Evolutionary conservation across 2,329 filamentous ascomycete genomes (phyloP), one percentile per base, ranked within the genome.

Genomic region (Pseudocercospora vitis): DNA sequence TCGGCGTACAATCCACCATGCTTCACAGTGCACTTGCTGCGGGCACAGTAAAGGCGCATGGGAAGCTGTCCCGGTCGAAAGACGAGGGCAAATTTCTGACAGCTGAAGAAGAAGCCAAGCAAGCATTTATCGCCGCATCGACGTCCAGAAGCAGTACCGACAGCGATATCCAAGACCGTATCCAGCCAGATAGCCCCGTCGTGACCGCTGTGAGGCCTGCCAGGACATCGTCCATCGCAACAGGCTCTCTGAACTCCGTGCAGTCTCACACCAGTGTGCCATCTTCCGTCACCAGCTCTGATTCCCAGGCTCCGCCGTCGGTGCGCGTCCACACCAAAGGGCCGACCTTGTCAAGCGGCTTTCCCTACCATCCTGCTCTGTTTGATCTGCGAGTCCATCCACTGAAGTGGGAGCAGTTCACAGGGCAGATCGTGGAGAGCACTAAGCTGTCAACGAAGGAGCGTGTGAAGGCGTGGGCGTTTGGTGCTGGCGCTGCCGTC

Each of bases 331-430:
- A 55, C 12, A 63, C 63, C 14, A 62, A 55, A 50, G 63, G 63
- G 11, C 23, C 57, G 3, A 50, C 55, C n/a, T 50, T 65, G 18
- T 57, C 56, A 12, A 58, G 56, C 4, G 61, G 63, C 2, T 65
- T 64, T 23, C 44, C 61, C 1, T 65, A 65, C 19, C 63, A 63
- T 48, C 58, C 58, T 4, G 52, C 56, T 8, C 52, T 65, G 7
- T 63, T 59, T 40, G 63, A 65, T 14, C 21, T 63, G n/a, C 53
- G 53, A 7, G 57, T 65, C 9, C 60, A 60, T 39, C 61, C 60
- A 6, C 54, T 54, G 16, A 60, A 56, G 24, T 65, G 63, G 63
- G 57, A 63, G 6, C 37, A 50, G 8, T 65, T 65, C 54, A 65
- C 58, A 7, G 44, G 39, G 12, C 58, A 61, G 29, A 45, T 65